Evolutionary conservation across 2,329 filamentous ascomycete species (phyloP).

Genomic region (Colletotrichum sp.): DNA sequence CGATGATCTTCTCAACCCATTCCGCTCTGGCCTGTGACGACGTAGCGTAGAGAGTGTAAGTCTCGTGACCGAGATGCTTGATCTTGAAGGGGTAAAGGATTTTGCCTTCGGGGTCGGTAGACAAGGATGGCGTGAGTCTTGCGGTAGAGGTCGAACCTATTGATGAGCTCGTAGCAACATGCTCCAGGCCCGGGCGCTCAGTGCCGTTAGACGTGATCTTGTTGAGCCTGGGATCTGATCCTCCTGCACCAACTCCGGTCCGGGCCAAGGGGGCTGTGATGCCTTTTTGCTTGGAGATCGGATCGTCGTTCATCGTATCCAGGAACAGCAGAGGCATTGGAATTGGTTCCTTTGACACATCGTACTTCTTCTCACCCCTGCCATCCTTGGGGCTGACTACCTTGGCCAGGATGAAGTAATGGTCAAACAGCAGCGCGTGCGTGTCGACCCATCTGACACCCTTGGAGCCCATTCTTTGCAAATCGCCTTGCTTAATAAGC

Average conservation of each 20-base stretch:
- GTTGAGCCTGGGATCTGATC: constrained; percentile 62
- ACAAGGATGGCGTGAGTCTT: constrained; percentile 44
- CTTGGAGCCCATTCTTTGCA: constrained; percentile 87
- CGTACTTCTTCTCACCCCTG: constrained; percentile 81
- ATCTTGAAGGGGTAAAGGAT: constrained; percentile 93
- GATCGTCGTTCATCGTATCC: constrained; percentile 90
- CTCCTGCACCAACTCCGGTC: constrained; percentile 63
- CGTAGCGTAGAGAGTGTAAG: constrained; percentile 88
- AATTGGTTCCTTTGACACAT: constrained; percentile 93
- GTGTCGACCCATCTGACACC: constrained; percentile 94
- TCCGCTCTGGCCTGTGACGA: constrained; percentile 77
- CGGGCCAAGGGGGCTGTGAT: constrained; percentile 67
- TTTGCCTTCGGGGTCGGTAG: constrained; percentile 77
- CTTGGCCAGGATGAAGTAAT: constrained; percentile 94
- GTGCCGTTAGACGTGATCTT: constrained; percentile 57
- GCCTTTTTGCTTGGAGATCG: constrained; percentile 83
- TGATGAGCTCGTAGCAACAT: constrained; percentile 72
- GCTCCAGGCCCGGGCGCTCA: constrained; percentile 66
- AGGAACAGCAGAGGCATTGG: constrained; percentile 95
- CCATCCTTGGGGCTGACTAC: constrained; percentile 71
- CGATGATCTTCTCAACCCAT: constrained; percentile 93
- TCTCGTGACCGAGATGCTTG: constrained; percentile 93
- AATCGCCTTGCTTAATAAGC: constrained; percentile 85
- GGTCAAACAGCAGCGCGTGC: constrained; percentile 92
- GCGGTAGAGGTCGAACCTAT: constrained; percentile 51